Percentiles rank a stretch among this genome's conserved stretches.
Evolutionary conservation across 495 filamentous ascomycete species (phyloP).

Genomic region (Pyrenopolyporus hunteri): DNA sequence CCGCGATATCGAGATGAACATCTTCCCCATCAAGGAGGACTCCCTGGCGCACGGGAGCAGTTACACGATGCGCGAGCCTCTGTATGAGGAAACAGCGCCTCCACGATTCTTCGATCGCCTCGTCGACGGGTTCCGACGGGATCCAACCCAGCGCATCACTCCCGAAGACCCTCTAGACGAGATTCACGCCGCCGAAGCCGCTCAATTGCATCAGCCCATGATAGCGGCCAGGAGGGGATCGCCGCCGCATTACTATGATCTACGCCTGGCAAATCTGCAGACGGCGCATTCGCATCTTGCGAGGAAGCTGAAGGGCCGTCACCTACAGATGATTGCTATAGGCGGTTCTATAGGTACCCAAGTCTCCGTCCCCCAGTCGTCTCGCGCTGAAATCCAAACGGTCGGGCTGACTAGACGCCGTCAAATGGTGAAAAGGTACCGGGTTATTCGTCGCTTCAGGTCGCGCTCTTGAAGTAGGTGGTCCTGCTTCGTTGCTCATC

Average conservation of each 20-base stretch:
- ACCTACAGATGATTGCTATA: constrained; percentile 97
- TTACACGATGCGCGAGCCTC: constrained; percentile 48
- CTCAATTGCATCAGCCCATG: constrained; percentile 35
- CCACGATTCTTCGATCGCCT: constrained; percentile 55
- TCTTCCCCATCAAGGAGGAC: constrained; percentile 48
- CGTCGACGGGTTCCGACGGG: constrained; percentile 80
- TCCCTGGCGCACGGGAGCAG: constrained; percentile 48
- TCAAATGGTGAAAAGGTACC: constrained; percentile 65
- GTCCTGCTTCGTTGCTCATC: constrained; percentile 83
- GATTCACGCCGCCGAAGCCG: constrained; percentile 47
- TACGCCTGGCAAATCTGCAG: constrained; percentile 72
- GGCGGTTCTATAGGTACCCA: constrained; percentile 89
- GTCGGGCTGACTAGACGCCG: too few species aligned
- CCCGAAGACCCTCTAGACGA: constrained; percentile 57
- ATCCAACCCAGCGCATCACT: constrained; percentile 70
- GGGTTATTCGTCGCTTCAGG: constrained; percentile 92
- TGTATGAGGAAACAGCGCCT: constrained; percentile 39
- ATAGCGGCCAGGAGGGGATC: constrained; percentile 19
- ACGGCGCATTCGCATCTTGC: constrained; percentile 80
- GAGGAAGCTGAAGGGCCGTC: constrained; percentile 78
- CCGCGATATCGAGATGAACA: constrained; percentile 47
- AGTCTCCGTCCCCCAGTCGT: not conserved
- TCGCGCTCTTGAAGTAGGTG: constrained; percentile 74
- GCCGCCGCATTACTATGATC: constrained; percentile 65
- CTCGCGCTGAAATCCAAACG: constrained; percentile 15